A percentile compares a stretch with the other conserved stretches of the same genome.
Conservation (phyloP, 495 filamentous ascomycete genomes). For the Cercophora sp. region DNA sequence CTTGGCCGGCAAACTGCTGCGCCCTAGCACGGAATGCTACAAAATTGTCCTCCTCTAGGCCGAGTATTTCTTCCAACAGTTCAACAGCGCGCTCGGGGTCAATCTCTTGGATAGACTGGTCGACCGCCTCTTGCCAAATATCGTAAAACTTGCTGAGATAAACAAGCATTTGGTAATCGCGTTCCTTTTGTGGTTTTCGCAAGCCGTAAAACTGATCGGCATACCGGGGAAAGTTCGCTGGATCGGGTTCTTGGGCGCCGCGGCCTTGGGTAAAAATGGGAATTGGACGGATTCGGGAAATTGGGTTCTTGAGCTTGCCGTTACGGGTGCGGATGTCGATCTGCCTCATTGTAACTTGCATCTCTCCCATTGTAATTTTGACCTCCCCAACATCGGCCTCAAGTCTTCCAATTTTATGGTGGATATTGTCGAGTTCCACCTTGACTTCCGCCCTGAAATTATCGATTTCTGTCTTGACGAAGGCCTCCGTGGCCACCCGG, state of each 20-base stretch:
- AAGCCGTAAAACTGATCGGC: background rate
- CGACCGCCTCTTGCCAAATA: background rate
- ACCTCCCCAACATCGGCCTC: background rate
- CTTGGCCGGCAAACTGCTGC: background rate
- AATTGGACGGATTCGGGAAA: background rate
- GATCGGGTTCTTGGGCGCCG: background rate
- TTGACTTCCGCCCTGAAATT: background rate
- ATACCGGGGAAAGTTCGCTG: background rate
- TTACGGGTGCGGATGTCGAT: background rate
- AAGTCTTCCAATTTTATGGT: background rate
- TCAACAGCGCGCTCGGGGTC: background rate
- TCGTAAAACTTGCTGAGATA: background rate
- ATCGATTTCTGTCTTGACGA: too few species aligned
- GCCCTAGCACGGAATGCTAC: background rate
- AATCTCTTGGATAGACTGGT: background rate
- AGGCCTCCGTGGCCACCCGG: too few species aligned
- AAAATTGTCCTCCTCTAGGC: background rate
- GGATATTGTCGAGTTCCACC: background rate
- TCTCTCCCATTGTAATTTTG: background rate
- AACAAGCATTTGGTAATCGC: background rate
- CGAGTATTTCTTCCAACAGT: background rate
- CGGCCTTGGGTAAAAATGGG: background rate
- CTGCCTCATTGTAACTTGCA: background rate
- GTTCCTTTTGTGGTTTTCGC: background rate
- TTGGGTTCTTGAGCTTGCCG: background rate